Conservation (phyloP, 2,329 filamentous ascomycete genomes). For the Periconia sp. region DNA sequence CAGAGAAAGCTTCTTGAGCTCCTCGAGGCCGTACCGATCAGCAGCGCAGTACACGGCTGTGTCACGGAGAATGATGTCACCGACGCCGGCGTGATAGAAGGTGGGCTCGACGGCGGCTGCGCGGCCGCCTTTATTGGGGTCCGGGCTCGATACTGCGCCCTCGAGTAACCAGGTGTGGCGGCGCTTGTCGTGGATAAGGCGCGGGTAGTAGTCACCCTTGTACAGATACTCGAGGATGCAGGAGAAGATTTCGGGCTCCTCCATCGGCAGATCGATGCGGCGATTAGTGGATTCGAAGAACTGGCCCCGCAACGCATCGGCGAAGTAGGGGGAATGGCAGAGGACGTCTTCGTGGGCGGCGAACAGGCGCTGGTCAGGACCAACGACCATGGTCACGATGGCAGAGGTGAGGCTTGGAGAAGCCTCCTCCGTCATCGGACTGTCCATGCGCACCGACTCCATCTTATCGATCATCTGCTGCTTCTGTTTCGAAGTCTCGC, state of each 20-base stretch:
- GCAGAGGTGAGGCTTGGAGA: conserved; percentile 66
- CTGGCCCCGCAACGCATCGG: conserved; percentile 71
- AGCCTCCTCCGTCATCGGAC: conserved; percentile 56
- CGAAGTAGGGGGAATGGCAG: conserved; percentile 83
- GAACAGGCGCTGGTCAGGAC: conserved; percentile 85
- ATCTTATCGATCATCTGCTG: conserved; percentile 76
- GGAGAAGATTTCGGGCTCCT: conserved; percentile 91
- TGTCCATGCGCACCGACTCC: conserved; percentile 64
- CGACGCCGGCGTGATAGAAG: conserved; percentile 76
- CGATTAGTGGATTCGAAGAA: conserved; percentile 74
- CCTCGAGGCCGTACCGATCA: conserved; percentile 87
- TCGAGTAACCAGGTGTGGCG: conserved; percentile 90
- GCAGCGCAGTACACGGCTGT: conserved; percentile 94
- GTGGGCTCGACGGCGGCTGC: conserved; percentile 70
- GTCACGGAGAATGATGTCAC: conserved; percentile 83
- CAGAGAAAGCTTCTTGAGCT: conserved; percentile 88
- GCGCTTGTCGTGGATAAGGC: conserved; percentile 84
- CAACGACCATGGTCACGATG: conserved; percentile 87
- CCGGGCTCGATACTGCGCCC: conserved; percentile 66
- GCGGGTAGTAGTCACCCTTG: conserved; percentile 94
- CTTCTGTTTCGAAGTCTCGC: conserved; percentile 84
- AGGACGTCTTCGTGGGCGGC: conserved; percentile 94
- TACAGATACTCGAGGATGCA: conserved; percentile 95
- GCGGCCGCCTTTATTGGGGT: conserved; percentile 62
- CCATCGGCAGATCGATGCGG: conserved; percentile 77